Base-by-base conservation (phyloP, 805 yeast species). In the Saturnispora hagleri region DNA sequence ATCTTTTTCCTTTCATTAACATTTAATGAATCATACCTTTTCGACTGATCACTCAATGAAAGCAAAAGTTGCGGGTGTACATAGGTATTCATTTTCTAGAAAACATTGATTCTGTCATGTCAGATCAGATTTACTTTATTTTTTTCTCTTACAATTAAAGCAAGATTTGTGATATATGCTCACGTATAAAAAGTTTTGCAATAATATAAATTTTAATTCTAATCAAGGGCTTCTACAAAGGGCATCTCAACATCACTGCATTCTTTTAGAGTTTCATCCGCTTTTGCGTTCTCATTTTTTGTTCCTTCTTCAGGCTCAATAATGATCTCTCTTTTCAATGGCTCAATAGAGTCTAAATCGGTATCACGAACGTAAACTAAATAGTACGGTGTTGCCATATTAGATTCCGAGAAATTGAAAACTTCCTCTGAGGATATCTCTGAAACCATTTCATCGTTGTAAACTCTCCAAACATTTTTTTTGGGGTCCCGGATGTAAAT, bases 381-480 rank as follows among this genome's bases (percentile, higher is more conserved):
- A 65, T 87, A 91, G 61, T 91, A 91, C 3, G 99, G 98, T 1
- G 98, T 93, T 0, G 97, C 97, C 0, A 89, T 84, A 63, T 89
- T 89, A 0, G 79, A 82, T 44, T 73, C 77, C 31, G 68, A 70
- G 53, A 82, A 81, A 63, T 86, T 82, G 65, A 83, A 77, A 3
- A 86, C 86, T 62, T 85, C 89, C 22, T 72, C 73, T 1, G 73
- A 70, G 0, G 80, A 70, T 1, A 86, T 97, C 57, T 84, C 95
- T 2, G 89, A 80, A n/a, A 93, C 95, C n/a, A 76, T 75, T 61
- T 93, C 98, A 69, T 93, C 99, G 62, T 93, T 93, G 67, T 93
- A 93, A 70, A 89, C 90, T 55, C 97, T 74, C 79, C 81, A 93
- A 20, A 86, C 69, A 28, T 78, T 75, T 18, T 75, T 73, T 55